Conservation (phyloP, 1,284 basidiomycete species). For the Cerrena zonata region DNA sequence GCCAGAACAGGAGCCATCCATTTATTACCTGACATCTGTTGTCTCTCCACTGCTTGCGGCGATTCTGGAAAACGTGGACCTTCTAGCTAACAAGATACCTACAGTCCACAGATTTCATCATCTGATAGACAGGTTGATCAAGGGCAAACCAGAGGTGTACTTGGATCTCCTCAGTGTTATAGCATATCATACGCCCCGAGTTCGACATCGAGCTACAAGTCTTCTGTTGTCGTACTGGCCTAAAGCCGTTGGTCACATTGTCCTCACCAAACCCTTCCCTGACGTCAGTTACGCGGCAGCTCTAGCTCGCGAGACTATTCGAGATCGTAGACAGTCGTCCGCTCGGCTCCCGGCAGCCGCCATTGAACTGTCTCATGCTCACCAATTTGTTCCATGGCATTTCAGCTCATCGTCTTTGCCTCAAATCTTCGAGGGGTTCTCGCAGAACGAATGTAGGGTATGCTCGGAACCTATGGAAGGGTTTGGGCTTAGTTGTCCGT, state of each 20-base stretch:
- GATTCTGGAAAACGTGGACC: conserved; percentile 51
- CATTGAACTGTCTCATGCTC: conserved; percentile 32
- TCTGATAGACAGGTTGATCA: conserved; percentile 53
- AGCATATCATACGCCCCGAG: conserved; percentile 54
- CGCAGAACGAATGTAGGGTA: conserved; percentile 45
- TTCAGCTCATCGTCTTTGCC: conserved; percentile 35
- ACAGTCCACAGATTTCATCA: conserved; percentile 50
- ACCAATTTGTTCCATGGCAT: conserved; percentile 66
- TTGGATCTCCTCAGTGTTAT: conserved; percentile 65
- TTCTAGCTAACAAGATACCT: conserved; percentile 21
- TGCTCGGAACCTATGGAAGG: conserved; percentile 48
- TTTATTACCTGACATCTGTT: conserved; percentile 58
- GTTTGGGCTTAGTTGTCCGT: conserved; percentile 60
- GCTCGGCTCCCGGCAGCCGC: background rate
- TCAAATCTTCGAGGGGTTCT: conserved; percentile 30
- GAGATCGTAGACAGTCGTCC: background rate
- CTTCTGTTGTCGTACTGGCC: conserved; percentile 64
- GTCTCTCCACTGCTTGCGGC: conserved; percentile 54
- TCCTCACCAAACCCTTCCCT: conserved; percentile 48
- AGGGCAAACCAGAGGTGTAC: conserved; percentile 61
- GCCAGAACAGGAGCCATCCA: conserved; percentile 46
- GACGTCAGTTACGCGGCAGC: conserved; percentile 29
- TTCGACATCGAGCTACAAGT: conserved; percentile 50
- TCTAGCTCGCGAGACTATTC: conserved; percentile 8
- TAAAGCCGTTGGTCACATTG: conserved; percentile 58